Base-by-base conservation (phyloP, 768 basidiomycete species). In the Pisolithus sp. region DNA sequence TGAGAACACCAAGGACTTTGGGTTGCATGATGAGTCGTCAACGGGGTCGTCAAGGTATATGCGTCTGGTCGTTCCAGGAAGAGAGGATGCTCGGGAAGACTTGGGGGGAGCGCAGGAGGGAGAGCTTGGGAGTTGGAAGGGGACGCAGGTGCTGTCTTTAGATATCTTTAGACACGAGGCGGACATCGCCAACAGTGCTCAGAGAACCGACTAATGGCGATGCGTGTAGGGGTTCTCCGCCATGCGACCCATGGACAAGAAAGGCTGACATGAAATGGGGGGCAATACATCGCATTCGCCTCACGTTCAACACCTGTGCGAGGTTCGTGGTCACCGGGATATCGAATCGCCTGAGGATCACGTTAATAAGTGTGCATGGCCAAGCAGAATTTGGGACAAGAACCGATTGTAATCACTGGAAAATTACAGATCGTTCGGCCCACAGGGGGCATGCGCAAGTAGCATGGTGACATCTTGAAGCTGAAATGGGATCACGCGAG, bases 1-100 rank as follows among this genome's bases (percentile, higher is more conserved):
- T 75, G 59, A 90, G 78, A 57, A 85, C 85, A 67, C 87, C 87
- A 58, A 85, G 83, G 56, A 89, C 81, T 52, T 18, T 55, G 38
- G 64, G 50, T 41, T 53, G 57, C 57, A 55, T 64, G 40, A 56
- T 15, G 52, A 45, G 45, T 66, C 46, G 61, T 62, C 28, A 55
- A 51, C 41, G 21, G 17, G 51, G 49, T 10, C 37, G 49, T 23
- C 20, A 44, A 17, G 49, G 28, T 18, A 20, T 31, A 43, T 23
- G 4, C 26, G 43, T 45, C 12, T 10, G 10, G n/a, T 45, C 37
- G 37, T 1, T 17, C 46, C 36, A 24, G 21, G 26, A 28, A 54
- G 30, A n/a, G 46, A 24, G 37, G 44, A 24, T 17, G 26, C n/a
- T 51, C 42, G 48, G 44, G 41, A 40, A 40, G 30, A 13, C 10